Percentiles rank a stretch among this genome's conserved stretches.
These are phyloP conservation scores for Rutstroemia sp. DNA, from an alignment of 2,329 filamentous ascomycete species.

Conservation along the genomic window DNA sequence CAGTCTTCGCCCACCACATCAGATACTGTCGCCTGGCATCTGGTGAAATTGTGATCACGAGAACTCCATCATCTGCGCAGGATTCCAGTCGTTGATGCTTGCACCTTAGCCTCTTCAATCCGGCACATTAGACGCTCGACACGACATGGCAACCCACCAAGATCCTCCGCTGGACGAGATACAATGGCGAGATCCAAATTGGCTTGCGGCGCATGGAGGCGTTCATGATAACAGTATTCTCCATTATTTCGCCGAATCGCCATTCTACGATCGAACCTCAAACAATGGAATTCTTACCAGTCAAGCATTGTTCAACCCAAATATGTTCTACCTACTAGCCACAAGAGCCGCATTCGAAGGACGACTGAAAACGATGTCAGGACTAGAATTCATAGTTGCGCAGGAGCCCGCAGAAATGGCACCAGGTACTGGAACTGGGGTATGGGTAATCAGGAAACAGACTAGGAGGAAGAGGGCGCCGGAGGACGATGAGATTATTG, in stretches of 20 bases:
- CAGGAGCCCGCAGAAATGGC: slow-evolving; percentile 57
- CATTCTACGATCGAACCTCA: slow-evolving; percentile 60
- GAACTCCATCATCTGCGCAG: too few relatives aligned
- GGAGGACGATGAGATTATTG: slow-evolving; percentile 53
- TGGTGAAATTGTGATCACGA: too few relatives aligned
- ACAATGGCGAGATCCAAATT: slow-evolving; percentile 51
- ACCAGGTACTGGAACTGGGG: slow-evolving; percentile 52
- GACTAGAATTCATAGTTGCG: slow-evolving; percentile 59
- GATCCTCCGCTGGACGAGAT: slow-evolving; percentile 58
- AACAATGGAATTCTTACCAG: slow-evolving; percentile 58
- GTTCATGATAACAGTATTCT: slow-evolving; percentile 56
- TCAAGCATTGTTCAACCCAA: slow-evolving; percentile 54
- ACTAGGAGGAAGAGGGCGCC: slow-evolving; percentile 49
- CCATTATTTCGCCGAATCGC: slow-evolving; percentile 60
- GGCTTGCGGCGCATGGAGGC: slow-evolving; percentile 44
- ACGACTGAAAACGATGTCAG: slow-evolving; percentile 55
- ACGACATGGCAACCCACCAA: slow-evolving; percentile 19
- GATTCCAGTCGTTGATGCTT: too few relatives aligned
- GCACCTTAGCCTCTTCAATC: too few relatives aligned
- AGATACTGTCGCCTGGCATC: too few relatives aligned
- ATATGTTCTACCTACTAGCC: slow-evolving; percentile 48
- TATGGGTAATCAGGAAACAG: slow-evolving; percentile 66
- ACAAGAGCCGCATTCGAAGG: slow-evolving; percentile 58
- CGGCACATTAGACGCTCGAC: too few relatives aligned
- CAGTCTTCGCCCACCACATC: too few relatives aligned